Evolutionary conservation across 1,284 basidiomycete species (phyloP).

Genomic region (Paramarasmius palmivorus): DNA sequence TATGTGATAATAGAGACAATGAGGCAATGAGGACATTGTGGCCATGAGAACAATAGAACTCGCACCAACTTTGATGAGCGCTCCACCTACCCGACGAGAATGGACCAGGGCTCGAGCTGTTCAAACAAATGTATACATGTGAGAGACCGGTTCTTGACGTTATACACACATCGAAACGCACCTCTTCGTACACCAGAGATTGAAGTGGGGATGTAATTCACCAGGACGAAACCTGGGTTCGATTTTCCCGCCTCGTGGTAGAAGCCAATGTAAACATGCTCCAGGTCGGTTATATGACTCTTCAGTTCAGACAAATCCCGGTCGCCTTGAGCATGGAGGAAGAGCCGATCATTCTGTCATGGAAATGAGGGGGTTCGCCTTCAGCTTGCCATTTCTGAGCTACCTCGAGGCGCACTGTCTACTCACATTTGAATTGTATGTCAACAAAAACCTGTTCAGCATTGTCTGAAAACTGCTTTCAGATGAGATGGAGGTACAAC

Average conservation of each 20-base stretch:
- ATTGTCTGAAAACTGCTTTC: too few species aligned
- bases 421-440: constrained; percentile 14
- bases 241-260: constrained; percentile 36
- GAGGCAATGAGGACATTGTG: constrained; percentile 28
- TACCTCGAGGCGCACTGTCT: neutral
- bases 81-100: constrained; percentile 41
- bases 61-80: constrained; percentile 38
- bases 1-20: constrained; percentile 2
- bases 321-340: constrained; percentile 35
- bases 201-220: constrained; percentile 42
- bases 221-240: constrained; percentile 36
- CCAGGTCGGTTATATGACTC: constrained; percentile 33
- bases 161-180: constrained; percentile 18
- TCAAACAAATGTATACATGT: neutral
- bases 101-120: constrained; percentile 45
- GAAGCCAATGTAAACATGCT: constrained; percentile 40
- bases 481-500: neutral
- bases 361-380: neutral
- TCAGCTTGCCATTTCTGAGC: neutral
- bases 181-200: constrained; percentile 42
- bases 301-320: constrained; percentile 44
- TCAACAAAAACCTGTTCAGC: constrained; percentile 10
- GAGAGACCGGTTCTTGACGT: too few species aligned
- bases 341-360: constrained; percentile 32
- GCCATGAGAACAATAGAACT: constrained; percentile 11